phyloP scores from a whole-genome alignment of 257 asterid species.

The Verbena officinalis region DNA sequence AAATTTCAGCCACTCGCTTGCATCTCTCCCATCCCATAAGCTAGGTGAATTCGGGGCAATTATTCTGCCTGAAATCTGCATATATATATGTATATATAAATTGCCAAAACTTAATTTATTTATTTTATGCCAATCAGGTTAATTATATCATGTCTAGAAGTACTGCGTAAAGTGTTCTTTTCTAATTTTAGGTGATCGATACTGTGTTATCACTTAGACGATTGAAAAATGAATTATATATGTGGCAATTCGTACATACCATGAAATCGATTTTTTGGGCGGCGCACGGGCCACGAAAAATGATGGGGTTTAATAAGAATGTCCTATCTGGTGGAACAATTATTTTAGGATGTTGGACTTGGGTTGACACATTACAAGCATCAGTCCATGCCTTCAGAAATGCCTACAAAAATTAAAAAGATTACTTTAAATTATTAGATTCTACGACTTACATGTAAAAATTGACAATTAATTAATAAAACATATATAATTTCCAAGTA shows the following conservation, averaged over 20 bases:
- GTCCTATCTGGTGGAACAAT: slow-evolving; percentile 44
- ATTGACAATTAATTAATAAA: no score
- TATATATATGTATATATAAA: no score
- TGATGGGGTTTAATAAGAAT: slow-evolving; percentile 47
- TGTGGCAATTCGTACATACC: no score
- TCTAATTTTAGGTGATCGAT: no score
- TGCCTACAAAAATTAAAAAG: slow-evolving; percentile 52
- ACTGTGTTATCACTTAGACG: no score
- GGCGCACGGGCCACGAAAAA: slow-evolving; percentile 59
- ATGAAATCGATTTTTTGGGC: slow-evolving; percentile 36
- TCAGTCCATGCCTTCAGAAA: slow-evolving; percentile 67
- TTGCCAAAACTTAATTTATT: not conserved
- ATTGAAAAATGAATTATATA: no score
- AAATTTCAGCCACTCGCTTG: slow-evolving; percentile 63
- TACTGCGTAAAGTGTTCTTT: no score
- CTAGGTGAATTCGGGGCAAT: slow-evolving; percentile 55
- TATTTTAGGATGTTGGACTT: slow-evolving; percentile 37
- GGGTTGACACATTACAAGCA: slow-evolving; percentile 46
- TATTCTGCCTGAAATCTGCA: slow-evolving; percentile 57
- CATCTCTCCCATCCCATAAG: slow-evolving; percentile 47
- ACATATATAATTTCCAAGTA: no score
- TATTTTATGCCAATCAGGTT: no score
- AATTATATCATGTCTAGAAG: no score
- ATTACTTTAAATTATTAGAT: no score
- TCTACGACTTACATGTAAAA: not conserved